These are phyloP conservation scores for Termitomyces sp. DNA, from an alignment of 768 basidiomycete species.

Conservation along the genomic window DNA sequence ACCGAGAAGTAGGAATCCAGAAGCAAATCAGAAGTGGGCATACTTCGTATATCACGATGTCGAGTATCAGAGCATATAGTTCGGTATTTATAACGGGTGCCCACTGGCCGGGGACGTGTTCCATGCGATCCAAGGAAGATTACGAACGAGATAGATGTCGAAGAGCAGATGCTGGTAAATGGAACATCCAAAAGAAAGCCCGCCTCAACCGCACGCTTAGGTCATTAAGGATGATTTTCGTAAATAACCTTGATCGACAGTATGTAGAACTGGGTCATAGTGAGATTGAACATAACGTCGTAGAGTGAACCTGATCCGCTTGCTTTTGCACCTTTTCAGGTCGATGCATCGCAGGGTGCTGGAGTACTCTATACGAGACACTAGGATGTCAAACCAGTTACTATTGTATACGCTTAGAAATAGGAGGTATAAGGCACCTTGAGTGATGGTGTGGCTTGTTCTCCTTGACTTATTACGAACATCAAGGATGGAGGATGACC, in stretches of 20 bases:
- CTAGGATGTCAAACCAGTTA: not conserved
- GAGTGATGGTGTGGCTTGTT: not conserved
- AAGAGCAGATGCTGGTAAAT: not conserved
- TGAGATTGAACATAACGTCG: not conserved
- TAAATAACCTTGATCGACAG: not conserved
- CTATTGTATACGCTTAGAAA: not conserved
- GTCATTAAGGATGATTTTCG: not conserved
- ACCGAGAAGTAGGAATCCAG: constrained; percentile 3
- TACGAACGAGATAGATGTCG: not conserved
- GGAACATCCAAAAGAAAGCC: not conserved
- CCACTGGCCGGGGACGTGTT: not conserved
- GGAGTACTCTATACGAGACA: not conserved
- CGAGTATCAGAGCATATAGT: not conserved
- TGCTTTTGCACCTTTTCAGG: not conserved
- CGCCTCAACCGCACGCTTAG: not conserved
- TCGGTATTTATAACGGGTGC: not conserved
- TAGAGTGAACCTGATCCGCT: not conserved
- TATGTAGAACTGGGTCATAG: not conserved
- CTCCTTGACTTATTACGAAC: not conserved
- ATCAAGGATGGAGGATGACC: not conserved
- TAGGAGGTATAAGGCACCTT: not conserved
- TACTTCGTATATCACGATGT: not conserved
- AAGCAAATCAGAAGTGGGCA: constrained; percentile 1
- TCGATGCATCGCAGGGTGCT: not conserved
- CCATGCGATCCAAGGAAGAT: constrained; percentile 4